phyloP scores from a whole-genome alignment of 257 asterid species.

The Pogostemon cablin region DNA sequence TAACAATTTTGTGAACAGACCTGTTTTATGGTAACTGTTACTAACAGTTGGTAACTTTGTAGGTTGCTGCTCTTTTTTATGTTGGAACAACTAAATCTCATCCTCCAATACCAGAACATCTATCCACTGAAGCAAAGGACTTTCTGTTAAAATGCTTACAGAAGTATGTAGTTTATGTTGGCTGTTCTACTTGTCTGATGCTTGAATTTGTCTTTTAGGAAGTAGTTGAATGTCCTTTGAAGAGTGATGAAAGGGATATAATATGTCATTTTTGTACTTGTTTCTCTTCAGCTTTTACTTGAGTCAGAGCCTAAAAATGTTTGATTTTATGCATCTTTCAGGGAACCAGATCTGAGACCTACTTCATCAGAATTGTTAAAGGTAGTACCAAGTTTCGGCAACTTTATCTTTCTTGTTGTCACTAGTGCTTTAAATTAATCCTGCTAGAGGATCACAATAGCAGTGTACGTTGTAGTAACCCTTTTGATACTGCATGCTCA shows the following conservation, averaged over 20 bases:
- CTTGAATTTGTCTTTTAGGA: constrained; percentile 16
- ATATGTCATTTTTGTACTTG: constrained; percentile 15
- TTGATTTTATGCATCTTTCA: constrained; percentile 39
- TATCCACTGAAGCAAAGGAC: constrained; percentile 71
- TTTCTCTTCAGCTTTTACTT: background rate
- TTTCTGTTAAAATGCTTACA: constrained; percentile 74
- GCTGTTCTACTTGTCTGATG: constrained; percentile 15
- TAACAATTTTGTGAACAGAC: constrained; percentile 24
- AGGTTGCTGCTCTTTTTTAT: constrained; percentile 88
- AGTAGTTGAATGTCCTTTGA: background rate
- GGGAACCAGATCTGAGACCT: constrained; percentile 75
- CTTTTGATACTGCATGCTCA: background rate
- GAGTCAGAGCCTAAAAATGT: constrained; percentile 17
- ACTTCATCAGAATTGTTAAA: constrained; percentile 68
- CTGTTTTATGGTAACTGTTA: constrained; percentile 4
- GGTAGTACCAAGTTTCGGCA: constrained; percentile 41
- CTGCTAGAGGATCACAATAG: constrained; percentile 15
- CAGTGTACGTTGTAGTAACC: background rate
- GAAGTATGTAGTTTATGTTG: constrained; percentile 48
- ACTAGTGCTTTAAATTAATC: background rate
- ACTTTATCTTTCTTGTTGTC: constrained; percentile 16
- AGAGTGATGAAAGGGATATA: background rate
- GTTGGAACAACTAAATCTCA: constrained; percentile 87
- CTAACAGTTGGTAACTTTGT: constrained; percentile 32
- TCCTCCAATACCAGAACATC: constrained; percentile 88